Percentiles rank a stretch among this genome's conserved stretches.
These are phyloP conservation scores for Fusarium sp. DNA, from an alignment of 2,329 filamentous ascomycete species.

Conservation along the genomic window DNA sequence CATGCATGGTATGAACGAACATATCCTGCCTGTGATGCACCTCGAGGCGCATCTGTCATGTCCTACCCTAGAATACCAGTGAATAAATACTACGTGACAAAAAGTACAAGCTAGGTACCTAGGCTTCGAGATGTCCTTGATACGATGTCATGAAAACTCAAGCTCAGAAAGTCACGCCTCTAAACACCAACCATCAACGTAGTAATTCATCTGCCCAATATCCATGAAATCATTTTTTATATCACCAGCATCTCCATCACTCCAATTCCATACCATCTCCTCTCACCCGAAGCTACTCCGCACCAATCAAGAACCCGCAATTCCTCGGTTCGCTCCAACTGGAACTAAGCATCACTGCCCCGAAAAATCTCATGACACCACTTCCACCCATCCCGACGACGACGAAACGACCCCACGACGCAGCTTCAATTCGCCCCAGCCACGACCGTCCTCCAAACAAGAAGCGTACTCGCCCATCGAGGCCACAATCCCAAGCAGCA, in stretches of 20 bases:
- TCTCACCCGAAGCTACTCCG: constrained; percentile 53
- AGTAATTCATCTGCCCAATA: not conserved
- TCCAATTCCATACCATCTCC: constrained; percentile 15
- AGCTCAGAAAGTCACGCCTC: no score
- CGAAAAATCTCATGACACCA: constrained; percentile 55
- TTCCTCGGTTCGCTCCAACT: constrained; percentile 40
- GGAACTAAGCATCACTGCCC: constrained; percentile 9
- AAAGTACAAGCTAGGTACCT: no score
- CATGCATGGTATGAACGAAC: no score
- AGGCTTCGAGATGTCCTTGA: no score
- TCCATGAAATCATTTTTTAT: constrained; percentile 5
- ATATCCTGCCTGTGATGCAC: no score
- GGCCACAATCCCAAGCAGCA: constrained; percentile 34
- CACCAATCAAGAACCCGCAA: constrained; percentile 50
- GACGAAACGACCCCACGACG: constrained; percentile 23
- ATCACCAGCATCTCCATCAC: not conserved
- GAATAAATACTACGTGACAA: no score
- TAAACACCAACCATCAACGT: no score
- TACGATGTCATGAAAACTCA: no score
- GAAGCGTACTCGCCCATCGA: constrained; percentile 5
- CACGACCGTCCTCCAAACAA: not conserved
- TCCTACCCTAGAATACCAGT: no score
- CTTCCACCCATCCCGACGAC: constrained; percentile 43
- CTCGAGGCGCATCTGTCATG: no score
- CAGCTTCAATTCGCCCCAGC: constrained; percentile 10